phyloP scores from a whole-genome alignment of 768 basidiomycete genomes.

The Podaxis sp. region DNA sequence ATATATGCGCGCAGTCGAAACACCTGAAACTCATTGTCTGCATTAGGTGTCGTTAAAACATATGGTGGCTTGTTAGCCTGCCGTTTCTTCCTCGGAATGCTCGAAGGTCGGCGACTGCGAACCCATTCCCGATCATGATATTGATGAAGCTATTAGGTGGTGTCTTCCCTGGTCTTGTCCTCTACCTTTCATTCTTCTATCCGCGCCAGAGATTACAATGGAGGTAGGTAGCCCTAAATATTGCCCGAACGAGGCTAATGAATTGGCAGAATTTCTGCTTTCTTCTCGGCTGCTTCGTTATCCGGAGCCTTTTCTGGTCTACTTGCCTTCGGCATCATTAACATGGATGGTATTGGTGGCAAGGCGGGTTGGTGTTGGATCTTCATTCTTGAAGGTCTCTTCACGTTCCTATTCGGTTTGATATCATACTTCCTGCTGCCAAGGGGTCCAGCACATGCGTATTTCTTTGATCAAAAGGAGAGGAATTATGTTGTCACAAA shows the following conservation, averaged over 20 bases:
- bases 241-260: conserved; percentile 18
- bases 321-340: conserved; percentile 63
- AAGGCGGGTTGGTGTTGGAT: conserved; percentile 70
- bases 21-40: conserved; percentile 1
- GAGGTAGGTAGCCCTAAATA: conserved; percentile 31
- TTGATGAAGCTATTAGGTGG: conserved; percentile 40
- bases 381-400: conserved; percentile 64
- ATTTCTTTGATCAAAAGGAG: conserved; percentile 52
- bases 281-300: conserved; percentile 54
- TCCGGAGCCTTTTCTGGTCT: conserved; percentile 72
- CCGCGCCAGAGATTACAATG: conserved; percentile 50
- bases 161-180: conserved; percentile 55
- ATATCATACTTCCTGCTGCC: conserved; percentile 47
- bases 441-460: conserved; percentile 33
- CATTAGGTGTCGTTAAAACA: conserved; percentile 43
- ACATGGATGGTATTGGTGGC: conserved; percentile 56
- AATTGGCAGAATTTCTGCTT: conserved; percentile 41
- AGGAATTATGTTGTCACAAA: conserved; percentile 43
- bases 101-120: conserved; percentile 34
- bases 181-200: conserved; percentile 59
- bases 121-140: neutral
- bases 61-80: conserved; percentile 46
- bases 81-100: conserved; percentile 52
- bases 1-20: neutral
- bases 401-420: conserved; percentile 61